A percentile compares a stretch with the other conserved stretches of the same genome.
phyloP scores from a whole-genome alignment of 1,139 yeast genomes.

The Pichia sp. region DNA sequence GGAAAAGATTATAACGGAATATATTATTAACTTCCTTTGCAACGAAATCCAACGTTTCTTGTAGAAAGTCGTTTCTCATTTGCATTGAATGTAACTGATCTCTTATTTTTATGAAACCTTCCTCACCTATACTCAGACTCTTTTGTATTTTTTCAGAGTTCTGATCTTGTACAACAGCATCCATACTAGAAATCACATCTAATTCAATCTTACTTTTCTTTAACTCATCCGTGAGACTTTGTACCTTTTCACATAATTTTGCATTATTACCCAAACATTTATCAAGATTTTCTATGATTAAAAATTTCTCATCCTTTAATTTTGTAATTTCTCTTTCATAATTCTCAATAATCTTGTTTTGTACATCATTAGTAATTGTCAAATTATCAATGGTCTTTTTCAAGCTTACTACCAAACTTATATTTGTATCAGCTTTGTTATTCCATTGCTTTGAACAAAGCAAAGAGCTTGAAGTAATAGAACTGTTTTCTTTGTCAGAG shows the following conservation, averaged over 20 bases:
- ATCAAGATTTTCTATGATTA: not conserved
- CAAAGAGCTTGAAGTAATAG: too few relatives aligned
- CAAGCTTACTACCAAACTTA: too few relatives aligned
- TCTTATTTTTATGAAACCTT: not conserved
- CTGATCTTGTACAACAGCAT: too few relatives aligned
- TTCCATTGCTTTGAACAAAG: too few relatives aligned
- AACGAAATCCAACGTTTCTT: slow-evolving; percentile 2
- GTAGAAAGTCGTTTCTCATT: slow-evolving; percentile 5
- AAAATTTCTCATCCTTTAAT: not conserved
- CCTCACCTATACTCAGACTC: not conserved
- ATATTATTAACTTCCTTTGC: slow-evolving; percentile 4
- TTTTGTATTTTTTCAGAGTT: not conserved
- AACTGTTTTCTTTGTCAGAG: too few relatives aligned
- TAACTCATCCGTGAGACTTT: not conserved
- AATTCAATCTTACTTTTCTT: not conserved
- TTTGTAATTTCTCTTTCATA: not conserved
- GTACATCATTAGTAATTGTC: not conserved
- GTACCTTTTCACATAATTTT: not conserved
- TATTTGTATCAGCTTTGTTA: too few relatives aligned
- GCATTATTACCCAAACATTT: not conserved
- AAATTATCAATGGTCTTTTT: not conserved
- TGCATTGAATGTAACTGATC: not conserved
- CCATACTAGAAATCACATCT: not conserved
- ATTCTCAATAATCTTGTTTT: not conserved
- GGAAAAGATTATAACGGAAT: slow-evolving; percentile 9